These are phyloP conservation scores for Patellifolia procumbens DNA, from an alignment of 179 eudicot species.

Conservation along the genomic window DNA sequence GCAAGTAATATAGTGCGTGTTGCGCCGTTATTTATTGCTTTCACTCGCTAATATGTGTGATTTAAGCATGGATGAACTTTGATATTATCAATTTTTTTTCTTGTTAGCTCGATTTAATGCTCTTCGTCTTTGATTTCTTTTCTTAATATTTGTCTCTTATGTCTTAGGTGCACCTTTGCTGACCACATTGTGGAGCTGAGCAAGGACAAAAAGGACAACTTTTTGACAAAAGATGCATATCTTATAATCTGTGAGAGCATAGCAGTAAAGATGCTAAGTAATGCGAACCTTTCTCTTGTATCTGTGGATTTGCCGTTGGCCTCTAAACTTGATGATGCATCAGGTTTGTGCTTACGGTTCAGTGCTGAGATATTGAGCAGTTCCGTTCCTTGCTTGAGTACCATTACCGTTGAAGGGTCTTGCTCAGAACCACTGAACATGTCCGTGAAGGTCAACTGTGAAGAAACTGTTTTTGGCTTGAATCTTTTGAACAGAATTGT, in stretches of 20 bases:
- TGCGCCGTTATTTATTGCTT: background rate
- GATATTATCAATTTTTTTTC: background rate
- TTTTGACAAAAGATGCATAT: slow-evolving; percentile 57
- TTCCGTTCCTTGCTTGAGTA: slow-evolving; percentile 76
- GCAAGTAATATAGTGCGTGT: background rate
- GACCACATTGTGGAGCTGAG: slow-evolving; percentile 65
- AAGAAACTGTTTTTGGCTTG: slow-evolving; percentile 96
- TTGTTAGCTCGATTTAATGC: background rate
- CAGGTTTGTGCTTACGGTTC: slow-evolving; percentile 79
- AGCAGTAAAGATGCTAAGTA: slow-evolving; percentile 82
- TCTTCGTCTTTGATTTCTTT: slow-evolving; percentile 8
- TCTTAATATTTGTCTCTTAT: slow-evolving; percentile 19
- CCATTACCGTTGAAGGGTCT: slow-evolving; percentile 72
- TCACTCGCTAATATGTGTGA: background rate
- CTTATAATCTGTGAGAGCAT: slow-evolving; percentile 69
- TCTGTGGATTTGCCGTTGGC: slow-evolving; percentile 82
- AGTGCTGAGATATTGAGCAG: slow-evolving; percentile 85
- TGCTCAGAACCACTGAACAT: slow-evolving; percentile 74
- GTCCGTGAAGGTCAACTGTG: slow-evolving; percentile 88
- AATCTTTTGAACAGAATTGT: slow-evolving; percentile 82
- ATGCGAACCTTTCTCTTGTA: slow-evolving; percentile 75
- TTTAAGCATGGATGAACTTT: background rate
- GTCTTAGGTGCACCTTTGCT: slow-evolving; percentile 73
- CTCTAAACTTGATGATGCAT: slow-evolving; percentile 67
- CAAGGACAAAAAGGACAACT: slow-evolving; percentile 41